Evolutionary conservation across 306 rosid species (phyloP).

Genomic region (Inga leiocalycina): DNA sequence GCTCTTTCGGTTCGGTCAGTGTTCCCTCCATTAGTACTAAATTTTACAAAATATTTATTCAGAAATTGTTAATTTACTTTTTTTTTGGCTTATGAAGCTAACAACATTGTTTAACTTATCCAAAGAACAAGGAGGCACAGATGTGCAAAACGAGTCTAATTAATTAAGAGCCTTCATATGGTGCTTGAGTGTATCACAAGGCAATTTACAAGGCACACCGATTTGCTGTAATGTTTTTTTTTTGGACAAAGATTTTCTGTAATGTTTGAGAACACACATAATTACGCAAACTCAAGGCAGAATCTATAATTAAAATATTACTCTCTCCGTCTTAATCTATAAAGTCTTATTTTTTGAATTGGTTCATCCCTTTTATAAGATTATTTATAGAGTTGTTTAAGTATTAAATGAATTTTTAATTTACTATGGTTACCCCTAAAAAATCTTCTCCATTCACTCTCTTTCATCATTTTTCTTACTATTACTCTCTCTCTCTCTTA

Average conservation of each 20-base stretch:
- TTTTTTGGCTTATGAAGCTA: not conserved
- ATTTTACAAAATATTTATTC: not conserved
- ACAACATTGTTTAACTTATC: not conserved
- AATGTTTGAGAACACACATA: not conserved
- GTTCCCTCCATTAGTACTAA: constrained; percentile 21
- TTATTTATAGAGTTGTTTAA: no score
- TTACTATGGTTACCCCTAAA: no score
- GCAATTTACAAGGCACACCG: not conserved
- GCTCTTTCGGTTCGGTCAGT: not conserved
- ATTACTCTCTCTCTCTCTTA: no score
- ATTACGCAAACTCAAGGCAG: not conserved
- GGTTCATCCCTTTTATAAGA: no score
- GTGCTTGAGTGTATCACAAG: not conserved
- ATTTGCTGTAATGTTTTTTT: not conserved
- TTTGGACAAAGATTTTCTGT: not conserved
- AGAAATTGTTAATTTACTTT: not conserved
- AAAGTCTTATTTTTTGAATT: no score
- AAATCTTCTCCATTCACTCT: no score
- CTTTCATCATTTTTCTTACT: no score
- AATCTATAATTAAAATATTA: not conserved
- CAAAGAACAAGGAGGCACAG: not conserved
- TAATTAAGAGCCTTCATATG: not conserved
- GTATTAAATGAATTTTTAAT: no score
- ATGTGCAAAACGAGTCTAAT: not conserved
- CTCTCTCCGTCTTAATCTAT: no score